Conservation (phyloP, 331 rosid genomes). For the Erythrophleum ivorense region DNA sequence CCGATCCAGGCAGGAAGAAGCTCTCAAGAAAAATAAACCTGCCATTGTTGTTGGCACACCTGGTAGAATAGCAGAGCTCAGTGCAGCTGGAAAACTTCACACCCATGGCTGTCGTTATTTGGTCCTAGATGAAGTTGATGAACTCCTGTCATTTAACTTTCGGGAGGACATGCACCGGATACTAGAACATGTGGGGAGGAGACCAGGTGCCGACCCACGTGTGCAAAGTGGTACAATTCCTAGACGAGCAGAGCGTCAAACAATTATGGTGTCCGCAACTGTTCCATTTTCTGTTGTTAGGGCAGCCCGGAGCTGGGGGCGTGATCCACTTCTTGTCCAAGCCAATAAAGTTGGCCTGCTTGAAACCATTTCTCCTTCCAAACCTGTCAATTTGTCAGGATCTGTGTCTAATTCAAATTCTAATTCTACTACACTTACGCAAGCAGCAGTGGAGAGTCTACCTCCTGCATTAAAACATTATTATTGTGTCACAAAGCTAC, state of each 20-base stretch:
- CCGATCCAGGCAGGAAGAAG: slow-evolving; percentile 90
- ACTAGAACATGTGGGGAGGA: slow-evolving; percentile 89
- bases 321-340: slow-evolving; percentile 80
- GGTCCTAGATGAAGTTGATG: slow-evolving; percentile 93
- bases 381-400: slow-evolving; percentile 55
- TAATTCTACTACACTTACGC: slow-evolving; percentile 47
- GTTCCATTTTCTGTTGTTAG: slow-evolving; percentile 91
- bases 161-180: slow-evolving; percentile 96
- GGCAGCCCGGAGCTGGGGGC: slow-evolving; percentile 93
- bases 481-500: slow-evolving; percentile 75
- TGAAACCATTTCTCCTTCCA: slow-evolving; percentile 58
- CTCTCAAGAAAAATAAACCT: slow-evolving; percentile 87
- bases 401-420: slow-evolving; percentile 41
- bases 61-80: slow-evolving; percentile 91
- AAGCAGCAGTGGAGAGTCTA: slow-evolving; percentile 64
- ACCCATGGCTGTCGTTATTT: slow-evolving; percentile 82
- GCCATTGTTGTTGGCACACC: slow-evolving; percentile 95
- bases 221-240: slow-evolving; percentile 48
- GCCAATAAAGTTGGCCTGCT: slow-evolving; percentile 72
- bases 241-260: slow-evolving; percentile 65
- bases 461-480: slow-evolving; percentile 89
- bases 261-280: slow-evolving; percentile 90
- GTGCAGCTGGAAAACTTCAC: slow-evolving; percentile 88
- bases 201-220: slow-evolving; percentile 54
- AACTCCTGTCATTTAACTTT: slow-evolving; percentile 83